Base-by-base conservation (phyloP, 176 grass and related monocot genomes). In the Cocos nucifera region DNA sequence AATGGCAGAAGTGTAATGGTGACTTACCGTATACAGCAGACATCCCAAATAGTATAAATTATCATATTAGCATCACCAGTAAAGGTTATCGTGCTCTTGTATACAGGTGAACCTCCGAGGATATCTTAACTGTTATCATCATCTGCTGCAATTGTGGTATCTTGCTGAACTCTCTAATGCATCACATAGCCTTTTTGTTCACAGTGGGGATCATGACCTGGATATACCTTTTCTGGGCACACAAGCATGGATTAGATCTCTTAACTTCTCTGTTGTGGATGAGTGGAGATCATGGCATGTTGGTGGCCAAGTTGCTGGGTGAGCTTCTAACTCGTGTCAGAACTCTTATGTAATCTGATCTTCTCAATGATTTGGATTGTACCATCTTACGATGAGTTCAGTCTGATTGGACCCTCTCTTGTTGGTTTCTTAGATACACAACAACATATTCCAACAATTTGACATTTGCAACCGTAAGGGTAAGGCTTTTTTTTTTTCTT, bases 121-220 rank as follows among this genome's bases (percentile, higher is more conserved):
- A 26, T 39, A 63, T 19, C 35, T 64, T 17, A 17, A 23, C 24
- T 17, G 5, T 50, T 19, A 5, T 25, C 15, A 6, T 52, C 26
- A 17, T n/a, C 52, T 15, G 17, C 35, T 22, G 3, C 19, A 54
- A 54, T 18, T 51, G 17, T 50, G 0, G 17, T 4, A 16, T 65
- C 2, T 5, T 3, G 2, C 26, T 32, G 29, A 5, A 30, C 1
- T 55, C 16, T 28, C 52, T 20, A 1, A 17, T 53, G 29, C 6
- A 30, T 30, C 3, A 6, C 29, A 30, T 30, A 4, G 4, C 29
- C 29, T 30, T 8, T 51, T 52, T 26, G 1, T 4, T 24, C 29
- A 30, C 5, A n/a, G 64, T 22, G 64, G 64, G 17, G 64, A 67
- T 54, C 64, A 67, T 20, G 64, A 67, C 51, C 3, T 67, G 24